Base-by-base conservation (phyloP, 306 rosid genomes). In the Canavalia gladiata region DNA sequence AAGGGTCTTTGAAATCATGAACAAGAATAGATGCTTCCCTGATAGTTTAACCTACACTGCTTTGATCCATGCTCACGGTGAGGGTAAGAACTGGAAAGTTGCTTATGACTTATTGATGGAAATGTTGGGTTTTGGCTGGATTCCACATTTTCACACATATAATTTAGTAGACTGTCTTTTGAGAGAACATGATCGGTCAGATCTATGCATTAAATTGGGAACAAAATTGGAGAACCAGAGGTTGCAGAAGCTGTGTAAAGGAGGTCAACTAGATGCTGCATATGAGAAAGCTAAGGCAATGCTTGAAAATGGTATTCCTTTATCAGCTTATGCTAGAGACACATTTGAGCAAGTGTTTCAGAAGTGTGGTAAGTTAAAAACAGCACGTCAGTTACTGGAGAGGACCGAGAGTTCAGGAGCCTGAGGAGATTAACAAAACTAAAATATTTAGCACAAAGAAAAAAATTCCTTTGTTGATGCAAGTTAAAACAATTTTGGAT, bases 81-180 rank as follows among this genome's bases (percentile, higher is more conserved):
- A 84, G 70, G 85, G 64, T 69, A 75, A 75, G 85, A 86, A 90
- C 70, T 90, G 92, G 92, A 85, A 87, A 56, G 74, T 66, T 73
- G 80, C 90, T 45, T 86, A 90, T 81, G 84, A 82, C 25, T 81
- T 88, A 46, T 55, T 90, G 59, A 81, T 85, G 28, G 94, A 90
- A 81, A 92, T 92, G 94, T 70, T 92, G 56, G 81, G 94, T 12
- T 83, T 88, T 66, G 90, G 89, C 7, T 85, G 54, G 87, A 83
- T 86, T 8, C 91, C 94, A 25, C 88, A 84, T 66, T 87, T 86
- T 74, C 88, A 88, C 63, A 81, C 92, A 34, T 87, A 86, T 39
- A 83, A 81, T 56, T 37, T 81, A 56, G 91, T 92, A 4, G 88
- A 81, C 57, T 81, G 64, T 73, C 87, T 88, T 72, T 81, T 92